A percentile compares a stretch with the other conserved stretches of the same genome.
Evolutionary conservation across 345 rosid genomes (phyloP).

Genomic region (Balakata baccata): DNA sequence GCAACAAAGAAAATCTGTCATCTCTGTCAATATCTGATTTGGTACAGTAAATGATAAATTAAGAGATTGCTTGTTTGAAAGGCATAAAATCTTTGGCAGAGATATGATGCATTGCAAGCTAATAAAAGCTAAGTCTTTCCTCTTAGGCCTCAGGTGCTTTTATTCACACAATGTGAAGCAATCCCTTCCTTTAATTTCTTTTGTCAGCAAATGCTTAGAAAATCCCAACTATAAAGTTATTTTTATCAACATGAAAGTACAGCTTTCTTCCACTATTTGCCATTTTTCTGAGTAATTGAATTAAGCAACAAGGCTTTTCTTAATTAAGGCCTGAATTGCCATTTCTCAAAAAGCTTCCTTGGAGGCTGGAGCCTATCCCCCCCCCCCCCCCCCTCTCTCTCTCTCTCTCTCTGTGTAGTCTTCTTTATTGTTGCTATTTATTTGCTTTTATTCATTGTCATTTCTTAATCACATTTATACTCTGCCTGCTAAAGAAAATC

Average conservation of each 20-base stretch:
- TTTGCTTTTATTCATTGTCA: neutral
- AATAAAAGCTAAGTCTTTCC: neutral
- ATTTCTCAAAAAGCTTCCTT: neutral
- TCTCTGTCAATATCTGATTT: neutral
- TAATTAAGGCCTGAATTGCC: too few species aligned
- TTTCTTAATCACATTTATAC: neutral
- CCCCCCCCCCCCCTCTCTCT: too few species aligned
- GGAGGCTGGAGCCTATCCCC: too few species aligned
- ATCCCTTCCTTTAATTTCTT: neutral
- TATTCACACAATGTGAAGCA: neutral
- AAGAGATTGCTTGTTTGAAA: neutral
- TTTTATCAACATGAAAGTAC: neutral
- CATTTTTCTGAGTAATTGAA: neutral
- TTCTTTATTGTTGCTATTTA: too few species aligned
- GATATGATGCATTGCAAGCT: slow-evolving; percentile 7
- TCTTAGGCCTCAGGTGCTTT: neutral
- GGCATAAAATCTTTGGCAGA: slow-evolving; percentile 10
- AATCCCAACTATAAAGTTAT: neutral
- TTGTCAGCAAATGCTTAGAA: slow-evolving; percentile 9
- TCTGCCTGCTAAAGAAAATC: neutral
- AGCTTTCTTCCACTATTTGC: neutral
- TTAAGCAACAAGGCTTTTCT: too few species aligned
- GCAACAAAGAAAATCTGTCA: neutral
- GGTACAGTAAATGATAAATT: neutral
- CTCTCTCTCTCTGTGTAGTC: neutral